Base-by-base conservation (phyloP, 2,329 filamentous ascomycete genomes). In the Cladosporium austrohemisphaericum region DNA sequence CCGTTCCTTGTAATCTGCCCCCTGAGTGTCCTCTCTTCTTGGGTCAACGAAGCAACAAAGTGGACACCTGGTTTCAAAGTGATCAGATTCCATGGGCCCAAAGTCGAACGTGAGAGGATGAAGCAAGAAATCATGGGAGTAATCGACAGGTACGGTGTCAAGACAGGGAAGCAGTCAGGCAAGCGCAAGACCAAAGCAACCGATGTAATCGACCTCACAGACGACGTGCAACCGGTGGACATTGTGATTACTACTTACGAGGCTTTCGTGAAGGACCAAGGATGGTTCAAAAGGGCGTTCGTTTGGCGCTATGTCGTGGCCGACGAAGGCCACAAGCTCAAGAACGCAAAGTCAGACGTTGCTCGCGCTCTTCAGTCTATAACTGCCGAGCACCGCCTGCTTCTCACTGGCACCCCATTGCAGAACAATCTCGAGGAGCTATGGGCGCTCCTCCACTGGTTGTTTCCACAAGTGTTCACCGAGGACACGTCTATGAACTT, bases 391-490 rank as follows among this genome's bases (percentile, higher is more conserved):
- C 73, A 71, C 50, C 73, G 75, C 6, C 61, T 79, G 7, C 71
- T 79, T 1, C 58, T 79, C 3, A 78, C 75, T 0, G 76, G 71
- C 2, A 83, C 79, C 0, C 79, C 79, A 0, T 66, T 82, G 0
- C 79, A 82, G 52, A 83, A 82, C 52, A 77, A 83, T 47, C 63
- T 83, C 0, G 64, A 67, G 2, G 79, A 82, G 57, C 67, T 81
- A 52, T 82, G 79, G 79, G 73, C 76, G 0, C 62, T 82, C 1
- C 64, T 81, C 0, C 74, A 78, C 41, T 82, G 76, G 76, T 67
- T 82, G 0, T 78, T 77, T 33, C 78, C 78, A 0, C 75, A 80
- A n/a, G 71, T 83, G 1, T 83, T 83, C 58, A 68, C 68, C 0
- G 60, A 67, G 1, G 74, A 75, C 25, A 81, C 78, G 0, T 67